Evolutionary conservation across 192 early-diverging fungal species (phyloP).

Genomic region (Rhizophagus sp.): DNA sequence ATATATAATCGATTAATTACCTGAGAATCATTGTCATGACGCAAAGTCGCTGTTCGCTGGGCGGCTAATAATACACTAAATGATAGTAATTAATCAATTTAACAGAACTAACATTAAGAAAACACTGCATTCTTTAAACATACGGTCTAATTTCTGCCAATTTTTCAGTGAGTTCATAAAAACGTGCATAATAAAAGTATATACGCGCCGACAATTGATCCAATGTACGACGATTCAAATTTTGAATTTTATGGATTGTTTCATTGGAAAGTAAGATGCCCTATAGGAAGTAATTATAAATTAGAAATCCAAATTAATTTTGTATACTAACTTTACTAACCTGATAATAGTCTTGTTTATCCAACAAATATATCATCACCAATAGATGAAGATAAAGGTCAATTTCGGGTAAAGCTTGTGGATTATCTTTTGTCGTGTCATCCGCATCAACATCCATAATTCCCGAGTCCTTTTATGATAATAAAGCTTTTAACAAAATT

Average conservation of each 20-base stretch:
- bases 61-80: slow-evolving; percentile 72
- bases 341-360: slow-evolving; percentile 69
- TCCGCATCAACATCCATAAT: slow-evolving; percentile 52
- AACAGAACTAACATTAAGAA: not conserved
- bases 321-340: slow-evolving; percentile 37
- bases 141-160: slow-evolving; percentile 78
- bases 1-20: slow-evolving; percentile 32
- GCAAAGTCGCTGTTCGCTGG: slow-evolving; percentile 88
- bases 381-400: slow-evolving; percentile 85
- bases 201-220: slow-evolving; percentile 88
- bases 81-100: slow-evolving; percentile 2
- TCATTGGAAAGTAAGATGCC: slow-evolving; percentile 67
- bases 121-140: slow-evolving; percentile 31
- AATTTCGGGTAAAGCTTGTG: slow-evolving; percentile 66
- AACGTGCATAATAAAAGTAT: slow-evolving; percentile 93
- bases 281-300: slow-evolving; percentile 35
- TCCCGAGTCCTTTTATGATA: slow-evolving; percentile 38
- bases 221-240: slow-evolving; percentile 83
- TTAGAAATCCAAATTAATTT: not conserved
- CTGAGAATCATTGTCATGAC: slow-evolving; percentile 89
- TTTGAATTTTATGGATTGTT: slow-evolving; percentile 63
- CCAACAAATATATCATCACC: slow-evolving; percentile 80
- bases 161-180: slow-evolving; percentile 76
- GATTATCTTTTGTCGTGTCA: slow-evolving; percentile 36
- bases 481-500: not conserved